phyloP scores from a whole-genome alignment of 108 stramenopile genomes.

The Cyclotella baltica region DNA sequence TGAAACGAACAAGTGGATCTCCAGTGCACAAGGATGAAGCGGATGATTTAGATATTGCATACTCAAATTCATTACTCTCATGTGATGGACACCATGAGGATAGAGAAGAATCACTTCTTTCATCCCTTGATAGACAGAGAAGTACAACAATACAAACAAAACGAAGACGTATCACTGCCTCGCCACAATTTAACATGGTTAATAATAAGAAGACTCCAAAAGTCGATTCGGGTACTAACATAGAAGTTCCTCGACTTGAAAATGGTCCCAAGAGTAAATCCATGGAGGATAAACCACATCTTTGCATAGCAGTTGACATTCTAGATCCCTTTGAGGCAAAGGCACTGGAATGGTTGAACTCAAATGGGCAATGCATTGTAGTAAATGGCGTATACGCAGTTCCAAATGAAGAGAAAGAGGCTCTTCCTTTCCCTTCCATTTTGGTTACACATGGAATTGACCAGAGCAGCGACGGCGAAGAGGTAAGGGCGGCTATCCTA shows the following conservation, averaged over 20 bases:
- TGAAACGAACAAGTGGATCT: not conserved
- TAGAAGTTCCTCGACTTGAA: not conserved
- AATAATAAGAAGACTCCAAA: not conserved
- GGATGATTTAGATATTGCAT: not conserved
- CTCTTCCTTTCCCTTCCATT: constrained; percentile 20
- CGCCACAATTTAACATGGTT: not conserved
- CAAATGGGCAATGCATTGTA: constrained; percentile 8
- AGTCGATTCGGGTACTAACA: too few species aligned
- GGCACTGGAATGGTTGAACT: constrained; percentile 15
- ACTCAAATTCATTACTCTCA: not conserved
- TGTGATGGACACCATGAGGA: not conserved
- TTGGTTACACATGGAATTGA: constrained; percentile 34
- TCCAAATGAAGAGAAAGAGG: not conserved
- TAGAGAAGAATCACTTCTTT: not conserved
- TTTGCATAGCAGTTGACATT: constrained; percentile 23
- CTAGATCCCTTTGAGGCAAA: constrained; percentile 18
- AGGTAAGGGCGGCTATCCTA: not conserved
- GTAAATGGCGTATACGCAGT: constrained; percentile 16
- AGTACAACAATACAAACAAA: not conserved
- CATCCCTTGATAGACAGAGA: not conserved
- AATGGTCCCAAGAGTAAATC: not conserved
- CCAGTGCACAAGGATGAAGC: not conserved
- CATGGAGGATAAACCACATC: too few species aligned
- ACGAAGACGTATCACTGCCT: not conserved
- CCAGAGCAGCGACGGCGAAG: not conserved